phyloP scores from a whole-genome alignment of 140 eudicot species.

The Ambrosia hybrid region DNA sequence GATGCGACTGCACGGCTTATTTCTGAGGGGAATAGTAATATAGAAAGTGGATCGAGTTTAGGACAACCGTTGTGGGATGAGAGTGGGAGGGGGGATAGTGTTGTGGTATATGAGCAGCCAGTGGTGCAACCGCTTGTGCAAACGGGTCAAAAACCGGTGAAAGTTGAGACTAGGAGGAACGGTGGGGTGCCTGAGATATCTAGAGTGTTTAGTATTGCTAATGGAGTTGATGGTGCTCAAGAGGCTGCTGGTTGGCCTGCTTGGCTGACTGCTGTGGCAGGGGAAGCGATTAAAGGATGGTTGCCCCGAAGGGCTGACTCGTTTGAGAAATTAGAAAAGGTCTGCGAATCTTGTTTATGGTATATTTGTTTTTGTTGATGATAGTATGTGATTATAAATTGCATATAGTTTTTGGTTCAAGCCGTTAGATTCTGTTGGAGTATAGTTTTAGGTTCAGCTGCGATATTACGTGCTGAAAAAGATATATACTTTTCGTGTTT shows the following conservation, averaged over 20 bases:
- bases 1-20: conserved; percentile 72
- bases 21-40: conserved; percentile 37
- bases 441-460: neutral
- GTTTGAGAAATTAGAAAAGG: conserved; percentile 88
- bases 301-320: conserved; percentile 75
- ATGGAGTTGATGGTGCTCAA: conserved; percentile 79
- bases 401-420: conserved; percentile 6
- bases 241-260: conserved; percentile 83
- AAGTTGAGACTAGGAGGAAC: conserved; percentile 28
- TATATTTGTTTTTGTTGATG: neutral
- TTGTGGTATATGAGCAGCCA: conserved; percentile 46
- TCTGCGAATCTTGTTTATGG: conserved; percentile 24
- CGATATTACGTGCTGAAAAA: no score
- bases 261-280: conserved; percentile 86
- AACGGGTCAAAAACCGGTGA: conserved; percentile 23
- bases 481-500: conserved; percentile 6
- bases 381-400: neutral
- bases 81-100: conserved; percentile 35
- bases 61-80: conserved; percentile 43
- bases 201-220: conserved; percentile 41
- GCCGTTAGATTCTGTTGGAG: neutral
- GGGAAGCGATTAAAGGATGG: conserved; percentile 92
- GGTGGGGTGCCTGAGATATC: conserved; percentile 45
- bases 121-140: conserved; percentile 32
- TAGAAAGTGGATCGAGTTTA: conserved; percentile 35